Base-by-base conservation (phyloP, 768 basidiomycete genomes). In the Phanerochaete sordida region DNA sequence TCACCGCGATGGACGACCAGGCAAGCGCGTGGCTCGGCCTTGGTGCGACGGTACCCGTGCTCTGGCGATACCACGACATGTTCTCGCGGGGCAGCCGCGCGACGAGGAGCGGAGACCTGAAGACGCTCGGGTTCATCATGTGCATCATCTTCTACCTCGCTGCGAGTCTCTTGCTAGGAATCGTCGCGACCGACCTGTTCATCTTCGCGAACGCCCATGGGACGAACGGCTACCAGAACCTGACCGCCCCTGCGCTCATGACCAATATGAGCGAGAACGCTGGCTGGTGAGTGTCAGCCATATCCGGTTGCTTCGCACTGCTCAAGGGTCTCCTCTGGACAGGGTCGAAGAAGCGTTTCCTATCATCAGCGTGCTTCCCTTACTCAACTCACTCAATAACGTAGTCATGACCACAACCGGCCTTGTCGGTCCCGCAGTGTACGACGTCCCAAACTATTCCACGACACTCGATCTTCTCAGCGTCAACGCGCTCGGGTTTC, bases 11-110 rank as follows among this genome's bases (percentile, higher is more conserved):
- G 43, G 52, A 63, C 48, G 62, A 63, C 30, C 48, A 63, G 35
- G 39, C 62, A 11, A 47, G 30, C 8, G 51, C 62, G 1, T 63
- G 62, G 62, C 58, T 63, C 1, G 62, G 62, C n/a, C 45, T 63
- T 19, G 58, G 62, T 6, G 50, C 50, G 30, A 28, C 50, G 23
- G 50, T 51, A 4, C 50, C 50, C 19, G 50, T 57, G 4, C 9
- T 57, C 5, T 57, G 39, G 43, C 21, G 50, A 33, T 51, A 33
- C 30, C 6, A 33, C 2, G 50, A 51, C 30, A 21, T 51, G n/a
- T 33, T 51, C 21, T 13, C 9, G 15, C 5, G n/a, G 21, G n/a
- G n/a, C 2, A n/a, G 15, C 31, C 28, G 19, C 8, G 11, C 6
- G 24, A 26, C 24, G 21, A 11, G 47, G 12, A 23, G 21, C 24